A percentile compares a stretch with the other conserved stretches of the same genome.
Conservation (phyloP, 2,329 filamentous ascomycete species). For the Didymella segeticola region DNA sequence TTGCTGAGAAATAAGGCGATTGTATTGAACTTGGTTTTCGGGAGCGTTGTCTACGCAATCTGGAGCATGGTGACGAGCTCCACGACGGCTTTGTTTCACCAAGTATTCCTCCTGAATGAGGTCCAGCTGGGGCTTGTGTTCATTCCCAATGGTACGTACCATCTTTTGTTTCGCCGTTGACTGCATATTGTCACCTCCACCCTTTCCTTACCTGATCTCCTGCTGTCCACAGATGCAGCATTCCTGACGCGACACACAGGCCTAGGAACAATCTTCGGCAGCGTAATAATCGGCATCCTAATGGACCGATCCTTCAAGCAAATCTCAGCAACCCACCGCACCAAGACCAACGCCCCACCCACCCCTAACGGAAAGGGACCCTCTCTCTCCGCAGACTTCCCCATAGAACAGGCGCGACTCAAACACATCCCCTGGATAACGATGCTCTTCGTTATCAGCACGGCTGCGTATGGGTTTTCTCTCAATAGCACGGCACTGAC, state of each 20-base stretch:
- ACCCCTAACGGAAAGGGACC: background rate
- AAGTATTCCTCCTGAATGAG: constrained; percentile 49
- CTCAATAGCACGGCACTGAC: constrained; percentile 40
- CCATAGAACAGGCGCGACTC: background rate
- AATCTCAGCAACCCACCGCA: constrained; percentile 44
- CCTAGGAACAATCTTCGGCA: constrained; percentile 52
- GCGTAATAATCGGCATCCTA: constrained; percentile 51
- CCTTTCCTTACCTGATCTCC: background rate
- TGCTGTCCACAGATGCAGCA: background rate
- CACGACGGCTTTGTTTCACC: constrained; percentile 52
- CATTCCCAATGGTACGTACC: constrained; percentile 46
- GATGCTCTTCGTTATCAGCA: background rate
- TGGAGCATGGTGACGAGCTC: constrained; percentile 59
- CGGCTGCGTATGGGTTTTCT: constrained; percentile 8
- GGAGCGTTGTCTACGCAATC: constrained; percentile 54
- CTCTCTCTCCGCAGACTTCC: background rate
- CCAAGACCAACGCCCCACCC: constrained; percentile 1
- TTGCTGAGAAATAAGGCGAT: constrained; percentile 27
- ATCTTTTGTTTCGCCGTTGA: background rate
- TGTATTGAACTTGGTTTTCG: constrained; percentile 53
- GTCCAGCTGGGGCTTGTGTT: constrained; percentile 52
- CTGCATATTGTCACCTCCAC: background rate
- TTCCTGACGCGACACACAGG: constrained; percentile 15
- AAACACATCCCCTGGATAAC: background rate
- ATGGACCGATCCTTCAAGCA: constrained; percentile 52